A percentile compares a stretch with the other conserved stretches of the same genome.
These are phyloP conservation scores for Solanum raphanifolium DNA, from an alignment of 257 asterid genomes.

Conservation along the genomic window DNA sequence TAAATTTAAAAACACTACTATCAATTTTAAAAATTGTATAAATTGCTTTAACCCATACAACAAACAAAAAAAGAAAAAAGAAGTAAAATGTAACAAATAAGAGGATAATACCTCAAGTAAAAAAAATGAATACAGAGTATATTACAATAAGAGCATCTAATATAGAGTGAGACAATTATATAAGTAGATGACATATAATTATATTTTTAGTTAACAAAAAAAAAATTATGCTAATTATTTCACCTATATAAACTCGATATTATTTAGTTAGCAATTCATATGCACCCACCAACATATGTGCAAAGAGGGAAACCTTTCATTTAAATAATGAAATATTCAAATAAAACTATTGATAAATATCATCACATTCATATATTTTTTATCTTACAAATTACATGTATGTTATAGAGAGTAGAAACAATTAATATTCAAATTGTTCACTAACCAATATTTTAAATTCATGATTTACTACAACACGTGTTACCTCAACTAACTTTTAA, in stretches of 20 bases:
- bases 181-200: no score
- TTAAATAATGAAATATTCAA: neutral
- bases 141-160: neutral
- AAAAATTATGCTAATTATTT: neutral
- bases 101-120: neutral
- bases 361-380: neutral
- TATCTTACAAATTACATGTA: neutral
- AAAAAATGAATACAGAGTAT: no score
- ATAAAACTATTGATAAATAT: no score
- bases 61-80: no score
- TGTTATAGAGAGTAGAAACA: neutral
- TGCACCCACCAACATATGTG: neutral
- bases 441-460: neutral
- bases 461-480: neutral
- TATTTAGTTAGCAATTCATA: no score
- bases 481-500: neutral
- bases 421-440: neutral
- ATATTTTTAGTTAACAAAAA: no score
- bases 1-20: no score
- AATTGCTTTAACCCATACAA: no score
- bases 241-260: no score
- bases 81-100: no score
- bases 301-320: no score
- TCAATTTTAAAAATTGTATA: no score
- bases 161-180: neutral